These are phyloP conservation scores for Fragaria ananassa DNA, from an alignment of 306 rosid species.

Conservation along the genomic window DNA sequence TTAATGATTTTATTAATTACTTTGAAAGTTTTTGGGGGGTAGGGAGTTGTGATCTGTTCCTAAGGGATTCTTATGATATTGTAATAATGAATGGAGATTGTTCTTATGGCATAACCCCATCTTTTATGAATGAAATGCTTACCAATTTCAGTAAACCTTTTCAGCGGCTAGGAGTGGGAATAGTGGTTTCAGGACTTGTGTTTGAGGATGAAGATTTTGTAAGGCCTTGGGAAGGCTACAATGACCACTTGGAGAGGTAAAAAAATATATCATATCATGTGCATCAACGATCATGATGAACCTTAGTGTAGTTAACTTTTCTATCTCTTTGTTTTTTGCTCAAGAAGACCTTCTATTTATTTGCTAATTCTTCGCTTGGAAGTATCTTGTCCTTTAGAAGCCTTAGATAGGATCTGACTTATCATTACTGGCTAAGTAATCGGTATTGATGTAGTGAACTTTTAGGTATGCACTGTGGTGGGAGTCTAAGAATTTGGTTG, in stretches of 20 bases:
- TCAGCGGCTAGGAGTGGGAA: slow-evolving; percentile 61
- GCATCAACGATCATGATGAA: background rate
- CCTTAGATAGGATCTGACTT: background rate
- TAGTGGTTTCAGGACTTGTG: slow-evolving; percentile 63
- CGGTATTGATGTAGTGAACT: slow-evolving; percentile 21
- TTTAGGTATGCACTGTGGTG: slow-evolving; percentile 46
- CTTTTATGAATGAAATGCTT: slow-evolving; percentile 1
- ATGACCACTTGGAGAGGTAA: slow-evolving; percentile 54
- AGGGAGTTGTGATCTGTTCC: background rate
- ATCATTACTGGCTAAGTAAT: background rate
- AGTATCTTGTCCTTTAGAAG: background rate
- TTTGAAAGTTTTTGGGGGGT: background rate
- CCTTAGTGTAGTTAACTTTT: background rate
- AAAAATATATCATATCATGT: slow-evolving; percentile 13
- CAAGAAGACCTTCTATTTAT: background rate
- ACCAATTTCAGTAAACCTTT: slow-evolving; percentile 24
- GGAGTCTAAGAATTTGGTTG: slow-evolving; percentile 47
- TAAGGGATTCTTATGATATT: background rate
- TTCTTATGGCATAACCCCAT: background rate
- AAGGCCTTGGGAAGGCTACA: slow-evolving; percentile 57
- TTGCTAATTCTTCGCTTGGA: background rate
- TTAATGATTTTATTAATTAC: background rate
- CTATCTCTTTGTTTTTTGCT: background rate
- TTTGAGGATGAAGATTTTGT: slow-evolving; percentile 51
- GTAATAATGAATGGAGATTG: background rate